A percentile compares a stretch with the other conserved stretches of the same genome.
phyloP scores from a whole-genome alignment of 129 eudicot genomes.

The Pseudognaphalium luteoalbum region DNA sequence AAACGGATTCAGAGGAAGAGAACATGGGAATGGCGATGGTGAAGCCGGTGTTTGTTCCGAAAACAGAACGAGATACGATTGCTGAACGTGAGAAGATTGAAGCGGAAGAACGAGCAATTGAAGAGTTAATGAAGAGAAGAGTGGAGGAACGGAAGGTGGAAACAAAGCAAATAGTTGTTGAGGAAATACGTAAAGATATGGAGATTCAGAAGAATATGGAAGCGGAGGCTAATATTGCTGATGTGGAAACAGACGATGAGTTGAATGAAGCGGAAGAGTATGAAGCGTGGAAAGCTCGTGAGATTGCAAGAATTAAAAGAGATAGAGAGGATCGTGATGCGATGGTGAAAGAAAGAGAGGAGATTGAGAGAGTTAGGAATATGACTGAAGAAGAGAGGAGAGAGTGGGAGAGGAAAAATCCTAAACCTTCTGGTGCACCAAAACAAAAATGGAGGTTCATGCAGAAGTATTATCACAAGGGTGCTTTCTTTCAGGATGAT shows the following conservation, averaged over 20 bases:
- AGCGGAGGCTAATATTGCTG: constrained; percentile 71
- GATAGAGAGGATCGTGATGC: constrained; percentile 95
- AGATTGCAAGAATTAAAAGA: constrained; percentile 90
- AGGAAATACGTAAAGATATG: constrained; percentile 70
- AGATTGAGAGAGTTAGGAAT: constrained; percentile 87
- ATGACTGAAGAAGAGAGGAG: constrained; percentile 99
- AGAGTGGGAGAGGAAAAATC: constrained; percentile 97
- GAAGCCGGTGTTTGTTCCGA: constrained; percentile 95
- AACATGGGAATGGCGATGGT: constrained; percentile 65
- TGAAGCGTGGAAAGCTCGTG: constrained; percentile 89
- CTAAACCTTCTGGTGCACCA: constrained; percentile 42
- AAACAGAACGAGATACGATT: constrained; percentile 86
- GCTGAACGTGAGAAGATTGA: constrained; percentile 89
- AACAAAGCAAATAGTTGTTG: constrained; percentile 80
- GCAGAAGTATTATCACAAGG: constrained; percentile 98
- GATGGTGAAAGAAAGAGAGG: constrained; percentile 82
- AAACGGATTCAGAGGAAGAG: constrained; percentile 93
- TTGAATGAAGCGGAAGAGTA: constrained; percentile 90
- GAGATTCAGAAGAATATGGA: constrained; percentile 73
- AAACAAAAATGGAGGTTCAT: constrained; percentile 93
- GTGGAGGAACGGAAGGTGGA: constrained; percentile 70
- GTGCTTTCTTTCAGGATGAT: constrained; percentile 86
- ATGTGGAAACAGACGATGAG: constrained; percentile 92
- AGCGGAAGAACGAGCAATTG: constrained; percentile 71
- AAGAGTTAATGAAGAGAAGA: constrained; percentile 68